A percentile compares a stretch with the other conserved stretches of the same genome.
These are phyloP conservation scores for Monilinia laxa DNA, from an alignment of 2,329 filamentous ascomycete species.

Conservation along the genomic window DNA sequence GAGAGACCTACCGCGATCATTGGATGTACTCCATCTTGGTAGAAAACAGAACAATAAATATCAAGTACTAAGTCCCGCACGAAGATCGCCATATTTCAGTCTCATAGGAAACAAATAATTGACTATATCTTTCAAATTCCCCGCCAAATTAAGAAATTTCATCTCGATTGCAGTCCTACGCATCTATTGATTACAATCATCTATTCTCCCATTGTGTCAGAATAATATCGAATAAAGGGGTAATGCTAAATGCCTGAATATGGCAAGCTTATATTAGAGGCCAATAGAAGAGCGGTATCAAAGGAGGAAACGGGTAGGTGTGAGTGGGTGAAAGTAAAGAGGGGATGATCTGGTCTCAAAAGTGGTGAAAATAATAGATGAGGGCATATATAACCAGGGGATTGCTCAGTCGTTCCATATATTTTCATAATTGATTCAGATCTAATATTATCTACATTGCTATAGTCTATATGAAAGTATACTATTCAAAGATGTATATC, in stretches of 20 bases:
- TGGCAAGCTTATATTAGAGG: neutral
- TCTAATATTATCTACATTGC: neutral
- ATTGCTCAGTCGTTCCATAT: neutral
- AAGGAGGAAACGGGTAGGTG: neutral
- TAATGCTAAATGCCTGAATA: neutral
- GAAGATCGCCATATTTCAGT: neutral
- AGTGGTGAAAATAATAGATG: neutral
- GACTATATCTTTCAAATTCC: too few relatives aligned
- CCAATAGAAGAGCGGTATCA: neutral
- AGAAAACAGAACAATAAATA: neutral
- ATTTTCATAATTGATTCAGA: neutral
- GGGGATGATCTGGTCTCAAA: neutral
- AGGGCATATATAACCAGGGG: neutral
- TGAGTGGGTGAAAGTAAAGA: neutral
- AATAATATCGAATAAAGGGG: neutral
- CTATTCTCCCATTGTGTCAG: neutral
- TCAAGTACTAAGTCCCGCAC: too few relatives aligned
- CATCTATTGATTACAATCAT: neutral
- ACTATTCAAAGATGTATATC: neutral
- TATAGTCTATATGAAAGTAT: neutral
- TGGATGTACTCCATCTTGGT: neutral
- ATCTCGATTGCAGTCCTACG: neutral
- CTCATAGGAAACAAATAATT: too few relatives aligned
- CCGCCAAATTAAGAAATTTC: neutral
- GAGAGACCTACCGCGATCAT: neutral